phyloP scores from a whole-genome alignment of 805 yeast species.

The Debaryomyces tyrocola region DNA sequence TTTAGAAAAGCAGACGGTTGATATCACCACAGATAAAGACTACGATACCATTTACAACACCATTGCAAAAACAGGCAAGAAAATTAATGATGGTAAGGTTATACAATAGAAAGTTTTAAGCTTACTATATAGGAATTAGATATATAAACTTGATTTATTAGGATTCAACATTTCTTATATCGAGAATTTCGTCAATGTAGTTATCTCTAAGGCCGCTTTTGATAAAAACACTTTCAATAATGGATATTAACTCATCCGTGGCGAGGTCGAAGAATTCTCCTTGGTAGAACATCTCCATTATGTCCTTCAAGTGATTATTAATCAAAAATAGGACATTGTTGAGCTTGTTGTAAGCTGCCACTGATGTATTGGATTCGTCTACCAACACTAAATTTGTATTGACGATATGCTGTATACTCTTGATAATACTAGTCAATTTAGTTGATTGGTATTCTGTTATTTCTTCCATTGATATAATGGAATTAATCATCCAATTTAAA shows the following conservation, averaged over 20 bases:
- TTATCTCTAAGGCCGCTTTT: conserved; percentile 46
- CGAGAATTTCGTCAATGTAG: conserved; percentile 46
- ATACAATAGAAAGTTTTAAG: conserved; percentile 30
- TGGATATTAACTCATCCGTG: conserved; percentile 44
- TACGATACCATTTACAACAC: conserved; percentile 80
- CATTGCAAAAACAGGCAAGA: conserved; percentile 89
- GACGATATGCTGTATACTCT: conserved; percentile 20
- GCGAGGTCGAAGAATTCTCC: conserved; percentile 51
- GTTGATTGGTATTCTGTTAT: conserved; percentile 37
- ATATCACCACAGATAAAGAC: conserved; percentile 60
- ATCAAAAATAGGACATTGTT: conserved; percentile 32
- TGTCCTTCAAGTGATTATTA: conserved; percentile 43
- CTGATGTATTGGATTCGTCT: conserved; percentile 15
- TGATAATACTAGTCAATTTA: conserved; percentile 28
- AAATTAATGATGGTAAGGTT: conserved; percentile 64
- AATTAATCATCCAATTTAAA: conserved; percentile 26
- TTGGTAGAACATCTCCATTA: conserved; percentile 50
- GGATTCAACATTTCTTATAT: conserved; percentile 32
- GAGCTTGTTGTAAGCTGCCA: conserved; percentile 26
- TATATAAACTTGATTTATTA: neutral
- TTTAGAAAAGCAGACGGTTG: conserved; percentile 78
- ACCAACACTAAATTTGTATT: conserved; percentile 16
- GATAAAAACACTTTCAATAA: conserved; percentile 45
- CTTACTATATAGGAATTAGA: neutral
- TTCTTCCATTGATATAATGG: conserved; percentile 25